Evolutionary conservation across 768 basidiomycete species (phyloP), one percentile per base, ranked within the genome.

Genomic region (Galerina marginata): DNA sequence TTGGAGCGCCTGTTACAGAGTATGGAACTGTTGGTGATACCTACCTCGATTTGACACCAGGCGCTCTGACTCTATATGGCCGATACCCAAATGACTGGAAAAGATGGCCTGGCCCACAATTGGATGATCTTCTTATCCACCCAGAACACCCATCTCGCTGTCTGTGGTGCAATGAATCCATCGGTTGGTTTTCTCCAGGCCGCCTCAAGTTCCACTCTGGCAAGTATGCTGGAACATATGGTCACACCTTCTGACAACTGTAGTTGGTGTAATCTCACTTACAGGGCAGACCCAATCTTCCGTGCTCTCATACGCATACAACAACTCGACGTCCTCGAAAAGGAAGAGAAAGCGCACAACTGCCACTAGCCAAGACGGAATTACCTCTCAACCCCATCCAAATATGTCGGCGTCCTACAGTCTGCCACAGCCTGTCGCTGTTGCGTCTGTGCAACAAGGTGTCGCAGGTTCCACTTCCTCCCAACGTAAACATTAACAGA

Each of bases 21-120:
- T 46, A 57, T 16, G 66, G 66, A 16, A 16, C 29, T 12, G 11
- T 25, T 4, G 64, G 64, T 9, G 64, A 65, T 23, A 50, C 62
- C 9, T 65, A 62, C 29, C 23, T 65, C 14, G 61, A 65, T 40
- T 37, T 62, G 26, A 60, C 58, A 48, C 58, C 58, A 36, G 50
- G 47, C 14, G 23, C 51, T 3, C 36, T 55, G 9, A 23, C 23
- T 25, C 56, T 65, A 1, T 57, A 65, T 58, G 64, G 60, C 11
- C 56, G 60, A n/a, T 61, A 62, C 47, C 2, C 53, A 7, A 38
- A 58, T 1, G 51, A 42, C 38, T 65, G 64, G 64, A 60, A 54
- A 33, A 20, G 20, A 49, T 65, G 64, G 64, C 55, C 47, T 14
- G 64, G 64, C 2, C 57, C 48, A 15, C 42, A 40, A 11, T 3